phyloP scores from a whole-genome alignment of 176 grass and related monocot species.

The Thinopyrum elongatum region DNA sequence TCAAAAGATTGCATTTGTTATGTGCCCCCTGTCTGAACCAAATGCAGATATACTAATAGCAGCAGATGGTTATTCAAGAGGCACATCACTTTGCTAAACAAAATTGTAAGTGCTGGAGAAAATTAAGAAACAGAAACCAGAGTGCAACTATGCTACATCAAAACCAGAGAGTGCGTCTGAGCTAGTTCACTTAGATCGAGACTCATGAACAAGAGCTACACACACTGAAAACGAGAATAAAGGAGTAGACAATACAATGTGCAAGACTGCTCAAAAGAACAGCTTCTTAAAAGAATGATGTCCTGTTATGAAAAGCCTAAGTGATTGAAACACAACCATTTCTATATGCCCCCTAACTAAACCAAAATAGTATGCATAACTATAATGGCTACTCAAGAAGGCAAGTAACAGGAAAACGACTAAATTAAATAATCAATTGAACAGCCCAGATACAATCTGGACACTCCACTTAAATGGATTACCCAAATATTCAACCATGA shows the following conservation, averaged over 20 bases:
- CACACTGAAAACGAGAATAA: background rate
- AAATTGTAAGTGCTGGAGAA: background rate
- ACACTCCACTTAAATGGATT: background rate
- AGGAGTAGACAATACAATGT: background rate
- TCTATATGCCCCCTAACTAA: conserved; percentile 45
- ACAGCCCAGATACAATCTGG: background rate
- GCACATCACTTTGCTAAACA: conserved; percentile 1
- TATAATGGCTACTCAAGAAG: conserved; percentile 43
- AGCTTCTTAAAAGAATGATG: background rate
- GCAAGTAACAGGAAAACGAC: background rate
- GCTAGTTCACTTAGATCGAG: background rate
- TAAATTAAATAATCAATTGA: background rate
- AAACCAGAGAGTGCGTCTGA: background rate
- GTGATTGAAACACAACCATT: background rate
- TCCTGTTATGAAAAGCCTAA: background rate
- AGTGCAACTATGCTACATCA: too few species aligned
- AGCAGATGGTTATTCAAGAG: conserved; percentile 54
- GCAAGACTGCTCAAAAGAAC: conserved; percentile 21
- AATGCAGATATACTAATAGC: conserved; percentile 34
- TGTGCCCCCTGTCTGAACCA: conserved; percentile 54
- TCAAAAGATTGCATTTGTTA: conserved; percentile 39
- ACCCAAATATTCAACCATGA: background rate
- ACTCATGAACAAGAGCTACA: background rate
- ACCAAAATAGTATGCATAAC: conserved; percentile 31
- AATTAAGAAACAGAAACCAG: background rate